Evolutionary conservation across 139 green algal species (phyloP), one percentile per base, ranked within the genome.

Genomic region (Micromonas commoda): DNA sequence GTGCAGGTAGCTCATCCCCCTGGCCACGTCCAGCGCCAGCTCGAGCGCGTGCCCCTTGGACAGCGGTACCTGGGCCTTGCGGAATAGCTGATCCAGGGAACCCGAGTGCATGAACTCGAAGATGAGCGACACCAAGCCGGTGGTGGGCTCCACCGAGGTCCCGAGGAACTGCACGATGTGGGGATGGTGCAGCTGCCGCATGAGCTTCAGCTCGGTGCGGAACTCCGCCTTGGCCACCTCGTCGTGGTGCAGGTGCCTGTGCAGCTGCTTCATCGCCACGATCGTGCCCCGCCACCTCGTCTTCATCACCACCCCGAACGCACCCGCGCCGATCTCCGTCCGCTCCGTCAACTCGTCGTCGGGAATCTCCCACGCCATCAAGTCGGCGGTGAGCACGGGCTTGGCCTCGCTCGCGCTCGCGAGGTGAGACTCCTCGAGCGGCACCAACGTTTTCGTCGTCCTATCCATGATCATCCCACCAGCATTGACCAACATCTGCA

Each of bases 131-230:
- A 39, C 33, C 38, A 63, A 24, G 20, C 63, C 31, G 19, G 26
- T 39, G 21, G 60, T 37, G 1, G 9, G 32, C 37, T 24, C 28
- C 6, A 63, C 34, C 19, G 38, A 61, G 5, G 76, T 81, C 1
- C 85, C 85, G 3, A 89, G 61, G 60, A 89, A 89, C 80, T 89
- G 85, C 28, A 89, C 84, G 24, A 89, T 83, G 73, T 89, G 81
- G 6, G 85, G 85, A 64, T 89, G 85, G 1, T 80, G 73, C 32
- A 89, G 68, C 64, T 82, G 87, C 13, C n/a, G 63, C 76, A 89
- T 80, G 60, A 89, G 51, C 21, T 71, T 72, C 16, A 89, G 73
- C 77, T 89, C 85, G 0, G 78, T 63, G 0, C 60, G 19, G 72
- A 89, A 89, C 67, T 88, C 83, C 45, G 69, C 66, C 45, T 71